Percentiles rank a stretch among this genome's conserved stretches.
phyloP scores from a whole-genome alignment of 2,329 filamentous ascomycete genomes.

The Trematosphaeria pertusa region DNA sequence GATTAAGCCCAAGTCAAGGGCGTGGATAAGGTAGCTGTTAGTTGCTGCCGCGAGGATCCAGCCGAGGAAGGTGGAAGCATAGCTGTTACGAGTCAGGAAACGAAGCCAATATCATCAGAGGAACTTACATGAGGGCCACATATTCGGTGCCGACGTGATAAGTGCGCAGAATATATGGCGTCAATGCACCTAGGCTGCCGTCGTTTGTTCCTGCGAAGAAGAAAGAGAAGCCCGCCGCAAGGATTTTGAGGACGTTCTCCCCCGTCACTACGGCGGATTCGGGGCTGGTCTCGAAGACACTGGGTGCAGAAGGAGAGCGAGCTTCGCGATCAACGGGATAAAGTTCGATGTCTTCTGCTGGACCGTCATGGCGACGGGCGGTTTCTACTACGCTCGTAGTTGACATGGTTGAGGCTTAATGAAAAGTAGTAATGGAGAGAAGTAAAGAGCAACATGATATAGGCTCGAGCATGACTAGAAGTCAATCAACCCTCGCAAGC shows the following conservation, averaged over 20 bases:
- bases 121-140: constrained; percentile 54
- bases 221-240: constrained; percentile 62
- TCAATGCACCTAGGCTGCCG: constrained; percentile 67
- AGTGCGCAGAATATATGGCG: constrained; percentile 67
- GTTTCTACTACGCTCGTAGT: neutral
- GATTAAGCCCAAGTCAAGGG: constrained; percentile 63
- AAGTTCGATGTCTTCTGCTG: neutral
- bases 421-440: neutral
- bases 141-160: constrained; percentile 61
- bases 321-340: neutral
- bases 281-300: neutral
- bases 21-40: constrained; percentile 61
- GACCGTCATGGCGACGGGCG: neutral
- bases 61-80: constrained; percentile 64
- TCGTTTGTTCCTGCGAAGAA: constrained; percentile 72
- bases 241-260: constrained; percentile 53
- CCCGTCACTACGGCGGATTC: constrained; percentile 13
- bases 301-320: neutral
- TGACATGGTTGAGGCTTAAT: no score
- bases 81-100: constrained; percentile 32
- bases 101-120: neutral
- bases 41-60: constrained; percentile 66
- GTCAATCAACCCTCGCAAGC: constrained; percentile 6
- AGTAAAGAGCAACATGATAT: neutral
- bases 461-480: no score